These are phyloP conservation scores for Dendrobium chrysotoxum DNA, from an alignment of 106 monocot genomes.

Conservation along the genomic window DNA sequence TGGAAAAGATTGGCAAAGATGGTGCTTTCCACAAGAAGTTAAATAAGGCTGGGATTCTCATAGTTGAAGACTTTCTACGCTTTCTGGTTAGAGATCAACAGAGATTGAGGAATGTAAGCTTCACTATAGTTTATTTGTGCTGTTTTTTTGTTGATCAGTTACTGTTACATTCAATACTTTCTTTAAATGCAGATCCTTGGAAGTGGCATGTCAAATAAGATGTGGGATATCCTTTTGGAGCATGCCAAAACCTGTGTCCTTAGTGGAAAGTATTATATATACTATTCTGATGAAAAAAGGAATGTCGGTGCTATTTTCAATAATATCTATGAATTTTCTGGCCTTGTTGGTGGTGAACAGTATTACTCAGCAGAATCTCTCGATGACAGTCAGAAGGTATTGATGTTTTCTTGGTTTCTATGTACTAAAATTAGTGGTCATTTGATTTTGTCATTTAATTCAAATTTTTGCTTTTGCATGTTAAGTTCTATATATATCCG, in stretches of 20 bases:
- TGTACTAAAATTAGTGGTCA: too few species aligned
- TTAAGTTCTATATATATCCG: too few species aligned
- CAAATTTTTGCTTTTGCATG: too few species aligned
- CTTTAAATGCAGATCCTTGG: constrained; percentile 46
- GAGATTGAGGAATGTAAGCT: constrained; percentile 44
- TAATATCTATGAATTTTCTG: constrained; percentile 52
- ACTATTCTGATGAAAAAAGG: constrained; percentile 36
- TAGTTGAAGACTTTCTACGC: constrained; percentile 63
- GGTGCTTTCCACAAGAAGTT: constrained; percentile 15
- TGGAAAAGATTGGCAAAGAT: too few species aligned
- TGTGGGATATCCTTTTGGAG: constrained; percentile 68
- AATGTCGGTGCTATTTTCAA: constrained; percentile 58
- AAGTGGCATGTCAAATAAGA: constrained; percentile 73
- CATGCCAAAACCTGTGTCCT: constrained; percentile 61
- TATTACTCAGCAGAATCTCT: constrained; percentile 31
- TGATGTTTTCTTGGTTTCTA: background rate
- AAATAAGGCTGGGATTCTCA: constrained; percentile 39
- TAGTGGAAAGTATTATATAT: constrained; percentile 40
- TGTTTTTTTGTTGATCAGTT: background rate
- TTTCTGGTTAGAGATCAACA: constrained; percentile 40
- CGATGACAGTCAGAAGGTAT: constrained; percentile 45
- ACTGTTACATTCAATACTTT: background rate
- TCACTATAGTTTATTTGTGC: background rate
- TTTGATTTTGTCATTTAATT: too few species aligned
- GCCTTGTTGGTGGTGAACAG: constrained; percentile 43